A percentile compares a stretch with the other conserved stretches of the same genome.
Conservation (phyloP, 1,284 basidiomycete species). For the Ustilago tritici region DNA sequence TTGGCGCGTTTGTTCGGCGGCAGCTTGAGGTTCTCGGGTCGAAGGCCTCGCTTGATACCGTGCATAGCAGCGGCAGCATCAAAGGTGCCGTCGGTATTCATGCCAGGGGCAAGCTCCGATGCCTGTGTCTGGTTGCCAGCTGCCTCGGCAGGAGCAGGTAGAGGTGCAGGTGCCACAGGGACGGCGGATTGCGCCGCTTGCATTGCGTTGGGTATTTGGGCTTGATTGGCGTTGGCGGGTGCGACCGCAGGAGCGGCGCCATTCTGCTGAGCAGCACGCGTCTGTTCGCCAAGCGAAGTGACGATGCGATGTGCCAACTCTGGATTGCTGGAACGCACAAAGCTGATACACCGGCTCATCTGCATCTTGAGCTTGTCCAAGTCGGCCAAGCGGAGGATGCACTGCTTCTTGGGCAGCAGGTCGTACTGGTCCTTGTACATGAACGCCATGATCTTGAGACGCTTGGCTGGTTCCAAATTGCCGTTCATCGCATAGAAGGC, state of each 20-base stretch:
- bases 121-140: constrained; percentile 15
- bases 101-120: constrained; percentile 17
- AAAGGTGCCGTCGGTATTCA: constrained; percentile 41
- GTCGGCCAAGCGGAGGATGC: constrained; percentile 60
- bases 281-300: constrained; percentile 40
- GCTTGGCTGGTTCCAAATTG: constrained; percentile 63
- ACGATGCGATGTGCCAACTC: constrained; percentile 59
- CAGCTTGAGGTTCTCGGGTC: constrained; percentile 65
- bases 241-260: constrained; percentile 14
- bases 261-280: constrained; percentile 39
- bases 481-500: constrained; percentile 67
- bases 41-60: constrained; percentile 62
- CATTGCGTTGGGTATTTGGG: constrained; percentile 6
- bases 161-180: constrained; percentile 9
- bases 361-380: constrained; percentile 68
- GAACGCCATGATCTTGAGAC: constrained; percentile 67
- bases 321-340: constrained; percentile 64
- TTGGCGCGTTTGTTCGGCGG: constrained; percentile 64
- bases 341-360: constrained; percentile 67
- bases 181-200: constrained; percentile 13
- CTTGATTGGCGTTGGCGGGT: constrained; percentile 11
- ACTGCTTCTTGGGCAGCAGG: constrained; percentile 56
- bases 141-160: constrained; percentile 14
- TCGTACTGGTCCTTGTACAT: constrained; percentile 67
- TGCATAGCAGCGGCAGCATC: constrained; percentile 51